Evolutionary conservation across 768 basidiomycete genomes (phyloP).

Genomic region (Termitomyces sp.): DNA sequence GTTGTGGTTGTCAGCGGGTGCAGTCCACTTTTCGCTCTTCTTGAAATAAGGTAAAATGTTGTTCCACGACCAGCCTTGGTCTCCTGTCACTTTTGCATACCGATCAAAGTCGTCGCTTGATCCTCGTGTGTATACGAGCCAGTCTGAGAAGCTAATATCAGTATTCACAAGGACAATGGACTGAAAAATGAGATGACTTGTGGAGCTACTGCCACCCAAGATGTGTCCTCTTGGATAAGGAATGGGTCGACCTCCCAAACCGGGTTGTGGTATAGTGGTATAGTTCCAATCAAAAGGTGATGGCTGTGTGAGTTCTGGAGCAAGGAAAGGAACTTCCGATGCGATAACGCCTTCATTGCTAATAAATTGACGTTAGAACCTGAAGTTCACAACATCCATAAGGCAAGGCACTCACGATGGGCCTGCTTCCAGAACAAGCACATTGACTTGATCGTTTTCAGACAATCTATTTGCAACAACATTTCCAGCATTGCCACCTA

Average conservation of each 20-base stretch:
- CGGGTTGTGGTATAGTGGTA: slow-evolving; percentile 18
- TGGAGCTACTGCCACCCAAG: slow-evolving; percentile 20
- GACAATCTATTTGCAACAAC: slow-evolving; percentile 19
- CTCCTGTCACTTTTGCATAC: slow-evolving; percentile 17
- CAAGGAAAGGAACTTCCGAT: slow-evolving; percentile 14
- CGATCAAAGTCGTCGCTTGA: slow-evolving; percentile 25
- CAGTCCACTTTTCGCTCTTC: slow-evolving; percentile 23
- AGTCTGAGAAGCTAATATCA: slow-evolving; percentile 1
- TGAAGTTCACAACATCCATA: neutral
- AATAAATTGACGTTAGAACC: neutral
- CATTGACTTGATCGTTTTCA: slow-evolving; percentile 14
- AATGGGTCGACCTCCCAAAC: slow-evolving; percentile 14
- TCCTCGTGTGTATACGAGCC: slow-evolving; percentile 21
- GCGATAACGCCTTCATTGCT: slow-evolving; percentile 11
- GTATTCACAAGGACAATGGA: neutral
- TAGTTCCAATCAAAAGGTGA: slow-evolving; percentile 21
- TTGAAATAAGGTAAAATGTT: slow-evolving; percentile 18
- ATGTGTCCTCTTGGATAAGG: slow-evolving; percentile 18
- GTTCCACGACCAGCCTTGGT: slow-evolving; percentile 16
- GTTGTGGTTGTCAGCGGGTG: slow-evolving; percentile 22
- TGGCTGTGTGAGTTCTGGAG: neutral
- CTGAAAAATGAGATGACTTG: slow-evolving; percentile 10
- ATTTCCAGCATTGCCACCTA: slow-evolving; percentile 11
- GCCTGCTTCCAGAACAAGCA: slow-evolving; percentile 21
- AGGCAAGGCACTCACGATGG: slow-evolving; percentile 9